Conservation (phyloP, 768 basidiomycete genomes). For the Termitomyces eurrhizus region DNA sequence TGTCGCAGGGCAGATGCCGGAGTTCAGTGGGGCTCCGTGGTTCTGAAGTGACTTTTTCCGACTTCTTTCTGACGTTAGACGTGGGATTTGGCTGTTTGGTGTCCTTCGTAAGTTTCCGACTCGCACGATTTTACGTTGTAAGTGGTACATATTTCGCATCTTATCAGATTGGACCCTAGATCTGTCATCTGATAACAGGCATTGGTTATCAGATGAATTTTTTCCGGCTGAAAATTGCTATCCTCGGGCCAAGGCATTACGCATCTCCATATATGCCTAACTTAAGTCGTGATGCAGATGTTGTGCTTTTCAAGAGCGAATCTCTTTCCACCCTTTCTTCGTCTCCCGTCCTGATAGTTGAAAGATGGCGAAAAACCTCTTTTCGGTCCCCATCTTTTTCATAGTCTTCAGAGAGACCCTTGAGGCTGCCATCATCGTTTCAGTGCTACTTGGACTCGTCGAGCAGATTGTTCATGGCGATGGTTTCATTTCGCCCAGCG, state of each 20-base stretch:
- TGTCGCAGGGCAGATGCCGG: not conserved
- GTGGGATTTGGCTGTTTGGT: not conserved
- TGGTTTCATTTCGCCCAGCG: slow-evolving; percentile 15
- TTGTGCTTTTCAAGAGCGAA: not conserved
- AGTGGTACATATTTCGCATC: slow-evolving; percentile 14
- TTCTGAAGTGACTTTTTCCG: not conserved
- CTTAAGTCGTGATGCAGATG: not conserved
- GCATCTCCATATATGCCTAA: slow-evolving; percentile 5
- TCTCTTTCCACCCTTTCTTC: slow-evolving; percentile 5
- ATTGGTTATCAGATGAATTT: slow-evolving; percentile 21
- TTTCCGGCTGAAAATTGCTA: too few relatives aligned
- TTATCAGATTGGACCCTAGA: slow-evolving; percentile 31
- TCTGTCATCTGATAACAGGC: slow-evolving; percentile 22
- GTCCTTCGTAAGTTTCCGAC: not conserved
- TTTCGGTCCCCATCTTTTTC: slow-evolving; percentile 93
- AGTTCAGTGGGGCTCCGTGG: not conserved
- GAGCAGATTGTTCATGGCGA: slow-evolving; percentile 68
- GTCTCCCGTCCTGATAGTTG: slow-evolving; percentile 6
- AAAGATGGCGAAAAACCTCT: slow-evolving; percentile 68
- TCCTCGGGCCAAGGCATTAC: not conserved
- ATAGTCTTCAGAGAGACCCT: slow-evolving; percentile 94
- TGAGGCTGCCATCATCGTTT: slow-evolving; percentile 89
- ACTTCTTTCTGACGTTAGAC: not conserved
- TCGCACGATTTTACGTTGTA: not conserved
- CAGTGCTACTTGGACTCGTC: slow-evolving; percentile 88